A percentile compares a stretch with the other conserved stretches of the same genome.
Conservation (phyloP, 2,329 filamentous ascomycete species). For the Colletotrichum siamense region DNA sequence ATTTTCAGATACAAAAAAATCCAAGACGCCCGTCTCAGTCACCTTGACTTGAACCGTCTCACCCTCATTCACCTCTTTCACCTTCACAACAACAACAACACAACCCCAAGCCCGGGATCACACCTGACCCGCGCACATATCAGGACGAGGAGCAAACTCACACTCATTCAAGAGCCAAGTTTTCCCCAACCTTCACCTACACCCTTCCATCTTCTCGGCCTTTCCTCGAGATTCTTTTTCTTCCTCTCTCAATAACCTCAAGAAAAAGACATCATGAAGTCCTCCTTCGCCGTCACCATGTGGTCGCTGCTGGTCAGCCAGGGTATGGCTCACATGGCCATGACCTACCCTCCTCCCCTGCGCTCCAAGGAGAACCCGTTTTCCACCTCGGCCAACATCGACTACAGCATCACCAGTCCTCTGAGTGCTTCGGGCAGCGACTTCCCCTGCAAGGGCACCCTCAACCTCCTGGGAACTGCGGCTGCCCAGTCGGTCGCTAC, state of each 20-base stretch:
- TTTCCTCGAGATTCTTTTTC: neutral
- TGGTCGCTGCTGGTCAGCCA: constrained; percentile 43
- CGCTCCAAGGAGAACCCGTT: constrained; percentile 58
- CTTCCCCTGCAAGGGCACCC: constrained; percentile 78
- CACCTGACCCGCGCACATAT: neutral
- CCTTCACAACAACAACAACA: neutral
- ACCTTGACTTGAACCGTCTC: constrained; percentile 15
- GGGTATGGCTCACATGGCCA: constrained; percentile 62
- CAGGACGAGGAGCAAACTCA: constrained; percentile 13
- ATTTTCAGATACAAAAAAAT: constrained; percentile 8
- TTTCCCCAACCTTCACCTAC: neutral
- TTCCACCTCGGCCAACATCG: constrained; percentile 50
- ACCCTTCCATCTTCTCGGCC: neutral
- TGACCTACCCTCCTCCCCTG: constrained; percentile 57
- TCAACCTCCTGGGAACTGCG: constrained; percentile 51
- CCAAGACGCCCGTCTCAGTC: constrained; percentile 9
- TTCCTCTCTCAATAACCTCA: constrained; percentile 12
- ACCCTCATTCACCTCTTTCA: constrained; percentile 13
- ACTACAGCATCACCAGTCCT: constrained; percentile 77
- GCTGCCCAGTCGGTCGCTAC: constrained; percentile 60
- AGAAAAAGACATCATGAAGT: constrained; percentile 41
- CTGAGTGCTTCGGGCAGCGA: constrained; percentile 65
- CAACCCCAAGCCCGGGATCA: neutral
- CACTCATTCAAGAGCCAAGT: constrained; percentile 2
- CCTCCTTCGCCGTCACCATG: constrained; percentile 28